These are phyloP conservation scores for Cryptosporidium baileyi DNA, from an alignment of 169 alveolate genomes.

Conservation along the genomic window DNA sequence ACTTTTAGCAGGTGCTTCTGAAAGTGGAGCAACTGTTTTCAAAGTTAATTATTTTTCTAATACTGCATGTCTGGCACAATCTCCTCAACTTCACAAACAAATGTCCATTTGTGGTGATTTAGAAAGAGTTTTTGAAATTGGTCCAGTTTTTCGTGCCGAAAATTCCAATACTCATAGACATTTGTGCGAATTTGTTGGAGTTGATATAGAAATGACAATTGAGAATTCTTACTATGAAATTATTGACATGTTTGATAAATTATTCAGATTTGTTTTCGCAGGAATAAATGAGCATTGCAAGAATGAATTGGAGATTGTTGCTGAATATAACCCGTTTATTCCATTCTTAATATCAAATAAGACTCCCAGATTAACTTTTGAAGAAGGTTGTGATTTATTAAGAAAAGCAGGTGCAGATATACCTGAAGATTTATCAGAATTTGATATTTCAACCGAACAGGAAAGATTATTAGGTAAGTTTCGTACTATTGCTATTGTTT, in stretches of 20 bases:
- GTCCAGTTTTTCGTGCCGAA: slow-evolving; percentile 99
- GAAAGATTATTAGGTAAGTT: slow-evolving; percentile 92
- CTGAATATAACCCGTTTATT: slow-evolving; percentile 87
- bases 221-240: slow-evolving; percentile 95
- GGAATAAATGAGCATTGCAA: slow-evolving; percentile 82
- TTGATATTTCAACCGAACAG: slow-evolving; percentile 91
- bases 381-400: slow-evolving; percentile 86
- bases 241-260: slow-evolving; percentile 89
- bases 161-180: slow-evolving; percentile 98
- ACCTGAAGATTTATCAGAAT: slow-evolving; percentile 83
- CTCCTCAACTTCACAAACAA: slow-evolving; percentile 99
- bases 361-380: slow-evolving; percentile 83
- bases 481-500: neutral
- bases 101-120: slow-evolving; percentile 97
- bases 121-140: slow-evolving; percentile 97
- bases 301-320: slow-evolving; percentile 85
- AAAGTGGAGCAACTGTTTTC: slow-evolving; percentile 98
- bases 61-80: slow-evolving; percentile 96
- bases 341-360: slow-evolving; percentile 81
- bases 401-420: slow-evolving; percentile 85
- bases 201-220: slow-evolving; percentile 97
- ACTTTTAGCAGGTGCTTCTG: slow-evolving; percentile 98
- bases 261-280: slow-evolving; percentile 86
- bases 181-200: slow-evolving; percentile 98
- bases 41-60: slow-evolving; percentile 91